Evolutionary conservation across 164 flowering plant species (phyloP).

Genomic region (Macadamia tetraphylla): DNA sequence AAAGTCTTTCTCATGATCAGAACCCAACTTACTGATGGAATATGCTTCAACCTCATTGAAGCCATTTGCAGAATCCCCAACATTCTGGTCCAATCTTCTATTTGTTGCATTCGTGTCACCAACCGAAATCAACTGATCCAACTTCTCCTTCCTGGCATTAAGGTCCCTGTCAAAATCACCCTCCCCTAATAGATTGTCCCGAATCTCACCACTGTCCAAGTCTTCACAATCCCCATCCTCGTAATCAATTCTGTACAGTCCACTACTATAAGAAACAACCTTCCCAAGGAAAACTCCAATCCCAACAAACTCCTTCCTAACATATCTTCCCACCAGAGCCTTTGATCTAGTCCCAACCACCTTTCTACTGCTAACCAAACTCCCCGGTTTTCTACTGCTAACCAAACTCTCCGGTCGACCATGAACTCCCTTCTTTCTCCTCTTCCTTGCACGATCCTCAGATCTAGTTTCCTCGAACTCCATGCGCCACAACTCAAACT

Average conservation of each 20-base stretch:
- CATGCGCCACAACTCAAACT: conserved; percentile 19
- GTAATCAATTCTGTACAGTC: conserved; percentile 73
- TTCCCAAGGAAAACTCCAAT: conserved; percentile 67
- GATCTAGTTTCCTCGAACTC: conserved; percentile 27
- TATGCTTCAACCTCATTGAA: conserved; percentile 21
- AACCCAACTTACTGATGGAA: conserved; percentile 23
- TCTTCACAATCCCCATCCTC: conserved; percentile 97
- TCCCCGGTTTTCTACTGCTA: conserved; percentile 3
- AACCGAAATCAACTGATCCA: conserved; percentile 33
- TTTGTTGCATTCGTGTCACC: not conserved
- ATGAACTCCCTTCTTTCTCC: conserved; percentile 30
- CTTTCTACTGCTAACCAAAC: conserved; percentile 4
- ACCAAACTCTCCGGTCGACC: conserved; percentile 8
- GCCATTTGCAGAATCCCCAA: conserved; percentile 7
- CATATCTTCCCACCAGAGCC: conserved; percentile 58
- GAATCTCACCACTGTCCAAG: conserved; percentile 59
- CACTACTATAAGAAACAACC: conserved; percentile 48
- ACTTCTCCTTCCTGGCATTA: conserved; percentile 32
- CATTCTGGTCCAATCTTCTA: conserved; percentile 8
- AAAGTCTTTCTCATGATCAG: conserved; percentile 13
- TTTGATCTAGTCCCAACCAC: conserved; percentile 23
- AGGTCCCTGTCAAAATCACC: conserved; percentile 34
- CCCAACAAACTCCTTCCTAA: conserved; percentile 65
- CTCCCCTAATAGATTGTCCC: conserved; percentile 34
- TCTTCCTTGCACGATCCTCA: conserved; percentile 44